phyloP scores from a whole-genome alignment of 495 filamentous ascomycete genomes.

The Aspergillus indologenus region DNA sequence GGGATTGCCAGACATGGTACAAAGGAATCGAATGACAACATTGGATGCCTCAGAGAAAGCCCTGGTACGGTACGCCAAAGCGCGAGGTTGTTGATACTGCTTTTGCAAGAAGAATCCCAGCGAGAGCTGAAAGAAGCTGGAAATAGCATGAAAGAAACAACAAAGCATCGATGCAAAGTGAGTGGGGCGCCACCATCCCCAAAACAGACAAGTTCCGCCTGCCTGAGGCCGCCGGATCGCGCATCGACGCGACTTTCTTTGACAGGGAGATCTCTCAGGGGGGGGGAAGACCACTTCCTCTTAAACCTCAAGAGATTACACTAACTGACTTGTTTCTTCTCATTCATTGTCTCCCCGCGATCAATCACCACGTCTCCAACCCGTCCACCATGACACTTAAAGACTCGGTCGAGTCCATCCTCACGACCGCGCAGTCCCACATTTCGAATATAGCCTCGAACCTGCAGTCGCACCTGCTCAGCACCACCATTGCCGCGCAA shows the following conservation, averaged over 20 bases:
- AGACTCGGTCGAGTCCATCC: constrained; percentile 1
- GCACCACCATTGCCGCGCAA: neutral
- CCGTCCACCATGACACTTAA: constrained; percentile 4
- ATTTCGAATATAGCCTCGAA: neutral
- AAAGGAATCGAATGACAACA: too few relatives aligned
- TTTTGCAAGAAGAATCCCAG: too few relatives aligned
- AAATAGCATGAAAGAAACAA: neutral
- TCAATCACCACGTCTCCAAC: too few relatives aligned
- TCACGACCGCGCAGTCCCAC: neutral
- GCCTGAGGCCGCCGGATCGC: neutral
- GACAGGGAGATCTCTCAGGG: neutral
- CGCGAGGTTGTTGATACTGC: too few relatives aligned
- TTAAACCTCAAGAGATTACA: neutral
- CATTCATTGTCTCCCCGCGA: neutral
- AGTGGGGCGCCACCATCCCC: neutral
- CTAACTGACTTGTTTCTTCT: too few relatives aligned
- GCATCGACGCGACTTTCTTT: neutral
- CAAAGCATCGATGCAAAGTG: neutral
- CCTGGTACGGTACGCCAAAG: too few relatives aligned
- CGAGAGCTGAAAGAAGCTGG: neutral
- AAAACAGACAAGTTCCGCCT: neutral
- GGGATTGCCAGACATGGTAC: too few relatives aligned
- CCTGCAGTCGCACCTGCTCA: neutral
- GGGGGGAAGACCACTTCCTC: neutral
- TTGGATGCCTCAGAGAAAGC: too few relatives aligned